phyloP scores from a whole-genome alignment of 1,284 basidiomycete genomes.

The Malassezia brasiliensis region DNA sequence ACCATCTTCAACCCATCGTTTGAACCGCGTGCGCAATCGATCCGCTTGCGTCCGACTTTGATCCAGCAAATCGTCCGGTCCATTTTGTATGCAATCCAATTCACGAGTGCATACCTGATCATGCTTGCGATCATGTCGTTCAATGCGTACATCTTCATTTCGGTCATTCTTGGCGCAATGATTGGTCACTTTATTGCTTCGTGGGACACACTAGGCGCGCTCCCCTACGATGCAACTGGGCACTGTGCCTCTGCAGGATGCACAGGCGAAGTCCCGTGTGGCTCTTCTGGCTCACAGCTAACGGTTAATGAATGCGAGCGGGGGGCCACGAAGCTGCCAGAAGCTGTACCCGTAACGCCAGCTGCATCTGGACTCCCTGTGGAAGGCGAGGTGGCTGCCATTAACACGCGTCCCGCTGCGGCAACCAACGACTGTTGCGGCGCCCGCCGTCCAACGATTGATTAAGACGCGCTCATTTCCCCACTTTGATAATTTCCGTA shows the following conservation, averaged over 20 bases:
- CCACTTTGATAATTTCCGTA: too few species aligned
- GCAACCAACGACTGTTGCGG: neutral
- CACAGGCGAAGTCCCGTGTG: neutral
- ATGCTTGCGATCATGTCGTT: constrained; percentile 43
- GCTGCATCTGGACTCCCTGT: neutral
- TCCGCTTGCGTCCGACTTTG: constrained; percentile 12
- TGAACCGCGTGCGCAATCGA: neutral
- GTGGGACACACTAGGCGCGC: constrained; percentile 27
- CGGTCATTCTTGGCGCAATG: constrained; percentile 35
- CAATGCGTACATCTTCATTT: constrained; percentile 41
- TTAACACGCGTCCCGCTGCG: neutral
- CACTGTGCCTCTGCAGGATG: neutral
- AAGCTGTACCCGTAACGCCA: neutral
- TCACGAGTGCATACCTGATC: constrained; percentile 38
- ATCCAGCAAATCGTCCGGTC: constrained; percentile 35
- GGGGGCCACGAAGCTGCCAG: neutral
- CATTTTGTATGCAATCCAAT: constrained; percentile 31
- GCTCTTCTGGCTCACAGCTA: neutral
- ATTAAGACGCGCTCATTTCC: too few species aligned
- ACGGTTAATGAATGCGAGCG: neutral
- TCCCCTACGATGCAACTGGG: neutral
- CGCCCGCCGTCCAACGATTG: too few species aligned
- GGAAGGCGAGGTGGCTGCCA: neutral
- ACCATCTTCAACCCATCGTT: neutral
- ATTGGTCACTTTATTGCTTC: constrained; percentile 39